Evolutionary conservation across 2,329 filamentous ascomycete species (phyloP).

Genomic region (Fusarium sacchari): DNA sequence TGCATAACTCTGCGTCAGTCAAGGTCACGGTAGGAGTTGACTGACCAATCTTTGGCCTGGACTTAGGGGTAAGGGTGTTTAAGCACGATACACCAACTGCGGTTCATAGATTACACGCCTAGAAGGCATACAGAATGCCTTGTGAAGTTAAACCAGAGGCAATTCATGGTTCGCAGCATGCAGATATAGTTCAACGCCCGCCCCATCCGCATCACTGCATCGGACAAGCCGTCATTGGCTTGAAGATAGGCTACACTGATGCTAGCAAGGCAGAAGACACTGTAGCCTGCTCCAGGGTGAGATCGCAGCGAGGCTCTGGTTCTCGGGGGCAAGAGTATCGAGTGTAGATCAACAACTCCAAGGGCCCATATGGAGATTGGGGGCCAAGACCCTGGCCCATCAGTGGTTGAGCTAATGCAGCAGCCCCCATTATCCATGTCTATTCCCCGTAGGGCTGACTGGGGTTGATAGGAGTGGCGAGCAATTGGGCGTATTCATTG

Average conservation of each 20-base stretch:
- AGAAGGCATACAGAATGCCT: conserved; percentile 1
- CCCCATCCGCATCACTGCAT: conserved; percentile 3
- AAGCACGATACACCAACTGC: conserved; percentile 4
- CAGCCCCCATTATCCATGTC: conserved; percentile 23
- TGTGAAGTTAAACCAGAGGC: conserved; percentile 15
- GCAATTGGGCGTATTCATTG: conserved; percentile 20
- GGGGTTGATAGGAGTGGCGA: conserved; percentile 27
- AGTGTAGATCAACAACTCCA: conserved; percentile 36
- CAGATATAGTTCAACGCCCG: conserved; percentile 8
- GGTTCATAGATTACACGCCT: neutral
- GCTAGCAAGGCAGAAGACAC: conserved; percentile 37
- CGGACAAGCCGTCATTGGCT: conserved; percentile 32
- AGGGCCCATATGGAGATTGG: conserved; percentile 33
- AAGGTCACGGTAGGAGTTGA: neutral
- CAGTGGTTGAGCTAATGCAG: conserved; percentile 41
- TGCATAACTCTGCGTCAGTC: conserved; percentile 11
- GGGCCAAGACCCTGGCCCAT: conserved; percentile 36
- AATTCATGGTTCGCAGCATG: neutral
- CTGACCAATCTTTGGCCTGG: conserved; percentile 1
- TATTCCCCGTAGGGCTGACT: conserved; percentile 41
- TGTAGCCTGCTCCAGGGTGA: conserved; percentile 39
- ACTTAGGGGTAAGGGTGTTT: neutral
- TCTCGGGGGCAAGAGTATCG: conserved; percentile 25
- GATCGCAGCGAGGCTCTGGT: conserved; percentile 33
- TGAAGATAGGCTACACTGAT: conserved; percentile 36